These are phyloP conservation scores for Hanseniaspora sp. DNA, from an alignment of 1,139 yeast species.

Conservation along the genomic window DNA sequence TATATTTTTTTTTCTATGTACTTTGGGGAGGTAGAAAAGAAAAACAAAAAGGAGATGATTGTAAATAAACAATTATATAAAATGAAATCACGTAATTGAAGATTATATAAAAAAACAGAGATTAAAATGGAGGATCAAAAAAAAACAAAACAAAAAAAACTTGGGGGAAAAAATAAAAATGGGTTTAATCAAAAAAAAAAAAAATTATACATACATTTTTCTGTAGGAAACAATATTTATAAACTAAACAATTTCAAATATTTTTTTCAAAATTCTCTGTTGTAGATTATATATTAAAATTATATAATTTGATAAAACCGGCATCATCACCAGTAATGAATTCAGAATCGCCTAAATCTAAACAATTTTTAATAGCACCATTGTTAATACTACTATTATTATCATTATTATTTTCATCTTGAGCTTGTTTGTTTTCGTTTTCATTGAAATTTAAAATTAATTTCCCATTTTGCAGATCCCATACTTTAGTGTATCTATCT, in stretches of 20 bases:
- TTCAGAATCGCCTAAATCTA: slow-evolving; percentile 77
- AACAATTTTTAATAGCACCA: slow-evolving; percentile 65
- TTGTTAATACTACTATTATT: background rate
- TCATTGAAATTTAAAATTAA: slow-evolving; percentile 79
- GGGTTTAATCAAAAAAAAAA: too few relatives aligned
- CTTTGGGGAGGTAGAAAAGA: too few relatives aligned
- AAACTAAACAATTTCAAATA: too few relatives aligned
- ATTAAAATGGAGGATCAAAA: too few relatives aligned
- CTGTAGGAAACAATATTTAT: background rate
- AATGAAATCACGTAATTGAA: too few relatives aligned
- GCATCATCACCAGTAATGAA: slow-evolving; percentile 73
- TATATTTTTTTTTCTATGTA: too few relatives aligned
- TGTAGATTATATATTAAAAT: slow-evolving; percentile 1
- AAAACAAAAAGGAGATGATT: too few relatives aligned
- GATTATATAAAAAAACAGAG: too few relatives aligned
- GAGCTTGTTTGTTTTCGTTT: background rate
- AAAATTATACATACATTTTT: background rate
- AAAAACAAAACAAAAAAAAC: too few relatives aligned
- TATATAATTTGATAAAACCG: slow-evolving; percentile 24
- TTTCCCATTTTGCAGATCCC: slow-evolving; percentile 91
- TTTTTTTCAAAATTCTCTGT: too few relatives aligned
- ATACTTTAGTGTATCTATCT: slow-evolving; percentile 77
- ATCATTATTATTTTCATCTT: background rate
- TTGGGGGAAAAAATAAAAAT: too few relatives aligned
- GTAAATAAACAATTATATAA: too few relatives aligned